Evolutionary conservation across 2,329 filamentous ascomycete species (phyloP), one percentile per base, ranked within the genome.

Genomic region (Neonectria faginata): DNA sequence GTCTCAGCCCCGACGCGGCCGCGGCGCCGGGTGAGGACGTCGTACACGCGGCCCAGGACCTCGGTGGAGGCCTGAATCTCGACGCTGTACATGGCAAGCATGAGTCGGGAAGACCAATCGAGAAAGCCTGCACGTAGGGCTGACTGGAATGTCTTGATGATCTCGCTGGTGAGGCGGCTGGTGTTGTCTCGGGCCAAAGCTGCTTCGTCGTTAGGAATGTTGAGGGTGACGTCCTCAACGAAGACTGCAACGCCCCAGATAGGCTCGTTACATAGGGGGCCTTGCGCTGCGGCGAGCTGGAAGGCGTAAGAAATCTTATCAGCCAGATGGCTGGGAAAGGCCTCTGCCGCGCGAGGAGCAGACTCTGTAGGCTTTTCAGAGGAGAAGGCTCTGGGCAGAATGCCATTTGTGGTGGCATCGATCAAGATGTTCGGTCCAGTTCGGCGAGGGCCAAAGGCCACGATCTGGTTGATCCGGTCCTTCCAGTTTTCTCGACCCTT

Each of bases 31-130:
- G 95, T 97, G n/a, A 99, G 89, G n/a, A 98, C 95, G 70, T 92
- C 93, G 84, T 99, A 99, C 36, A 98, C 96, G 31, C 93, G 91
- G 22, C 96, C 96, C 5, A 99, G 89, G 45, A 98, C 96, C 79
- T 98, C 96, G 73, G 94, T 95, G 22, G 92, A 94, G 31, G 95
- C 94, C 85, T 98, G 96, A 74, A 99, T 98, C 78, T 98, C 96
- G 78, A 95, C 97, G 60, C 89, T 93, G 83, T 99, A 99, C 93
- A 98, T 98, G 56, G 96, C 96, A 48, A 99, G 88, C 82, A 98
- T 89, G 70, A 99, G 88, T n/a, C 96, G 90, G 0, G 96, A 92
- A 42, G 91, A 95, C 96, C 96, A 99, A 83, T 98, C 96, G 18
- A 97, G 84, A 83, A 98, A 97, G 22, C 91, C 95, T 68, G 90